These are phyloP conservation scores for Leersia perrieri DNA, from an alignment of 176 grass and related monocot species.

Conservation along the genomic window DNA sequence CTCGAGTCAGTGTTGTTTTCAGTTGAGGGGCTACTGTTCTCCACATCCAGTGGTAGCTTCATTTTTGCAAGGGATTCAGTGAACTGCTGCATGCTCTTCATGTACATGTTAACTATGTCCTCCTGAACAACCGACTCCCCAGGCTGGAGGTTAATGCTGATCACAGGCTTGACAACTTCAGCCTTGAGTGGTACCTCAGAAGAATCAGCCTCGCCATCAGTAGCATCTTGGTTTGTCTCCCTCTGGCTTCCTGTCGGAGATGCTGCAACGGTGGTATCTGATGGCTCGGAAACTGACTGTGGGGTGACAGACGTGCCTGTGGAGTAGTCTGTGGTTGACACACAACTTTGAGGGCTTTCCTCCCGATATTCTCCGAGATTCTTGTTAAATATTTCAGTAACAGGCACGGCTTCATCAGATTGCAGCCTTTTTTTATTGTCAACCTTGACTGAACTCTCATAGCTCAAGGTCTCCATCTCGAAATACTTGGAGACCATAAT, in stretches of 20 bases:
- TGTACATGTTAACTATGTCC: constrained; percentile 62
- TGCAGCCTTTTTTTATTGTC: constrained; percentile 43
- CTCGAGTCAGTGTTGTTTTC: constrained; percentile 34
- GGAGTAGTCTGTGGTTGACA: constrained; percentile 57
- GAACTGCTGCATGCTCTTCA: constrained; percentile 99
- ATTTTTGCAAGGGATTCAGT: constrained; percentile 89
- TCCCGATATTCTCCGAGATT: constrained; percentile 13
- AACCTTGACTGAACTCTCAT: constrained; percentile 39
- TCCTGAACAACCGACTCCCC: constrained; percentile 46
- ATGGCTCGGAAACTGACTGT: constrained; percentile 43
- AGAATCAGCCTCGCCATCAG: constrained; percentile 71
- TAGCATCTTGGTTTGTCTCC: constrained; percentile 52
- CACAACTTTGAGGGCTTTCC: constrained; percentile 61
- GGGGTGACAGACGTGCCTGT: neutral
- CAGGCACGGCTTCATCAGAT: constrained; percentile 28
- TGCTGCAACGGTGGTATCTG: constrained; percentile 1
- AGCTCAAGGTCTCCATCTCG: constrained; percentile 52
- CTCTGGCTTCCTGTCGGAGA: constrained; percentile 39
- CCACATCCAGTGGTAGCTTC: constrained; percentile 83
- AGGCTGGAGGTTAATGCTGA: constrained; percentile 63
- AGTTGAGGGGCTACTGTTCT: constrained; percentile 34
- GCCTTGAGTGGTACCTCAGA: constrained; percentile 31
- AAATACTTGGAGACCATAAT: constrained; percentile 93
- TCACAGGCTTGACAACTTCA: constrained; percentile 52
- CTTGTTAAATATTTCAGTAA: constrained; percentile 38